Conservation (phyloP, 2,329 filamentous ascomycete species). For the Fusarium siculi region DNA sequence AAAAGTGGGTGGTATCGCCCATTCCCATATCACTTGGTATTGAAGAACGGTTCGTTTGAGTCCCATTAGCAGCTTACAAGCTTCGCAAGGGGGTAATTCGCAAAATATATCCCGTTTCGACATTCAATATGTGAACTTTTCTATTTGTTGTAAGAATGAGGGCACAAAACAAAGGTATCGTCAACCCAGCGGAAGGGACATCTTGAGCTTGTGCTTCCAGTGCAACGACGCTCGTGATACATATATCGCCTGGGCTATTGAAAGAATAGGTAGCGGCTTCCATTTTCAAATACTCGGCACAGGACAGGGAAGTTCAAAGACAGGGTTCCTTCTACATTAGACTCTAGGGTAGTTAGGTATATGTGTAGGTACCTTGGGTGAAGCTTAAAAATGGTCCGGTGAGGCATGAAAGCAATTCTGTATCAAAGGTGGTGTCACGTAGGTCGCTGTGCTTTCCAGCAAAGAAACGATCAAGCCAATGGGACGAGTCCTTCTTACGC, state of each 20-base stretch:
- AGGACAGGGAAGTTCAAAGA: neutral
- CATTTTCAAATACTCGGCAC: neutral
- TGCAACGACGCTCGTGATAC: neutral
- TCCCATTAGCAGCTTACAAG: neutral
- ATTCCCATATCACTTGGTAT: constrained; percentile 10
- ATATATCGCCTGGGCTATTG: neutral
- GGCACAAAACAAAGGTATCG: neutral
- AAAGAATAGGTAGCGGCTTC: neutral
- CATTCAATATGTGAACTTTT: neutral
- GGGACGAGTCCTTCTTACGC: neutral
- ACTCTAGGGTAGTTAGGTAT: neutral
- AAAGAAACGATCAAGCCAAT: neutral
- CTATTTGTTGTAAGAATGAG: neutral
- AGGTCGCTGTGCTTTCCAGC: neutral
- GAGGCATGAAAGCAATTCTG: neutral
- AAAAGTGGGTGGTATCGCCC: constrained; percentile 1
- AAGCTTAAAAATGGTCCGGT: neutral
- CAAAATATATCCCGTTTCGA: neutral
- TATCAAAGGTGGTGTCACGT: neutral
- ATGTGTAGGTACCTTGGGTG: neutral
- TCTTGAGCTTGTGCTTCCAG: neutral
- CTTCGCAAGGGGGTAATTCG: neutral
- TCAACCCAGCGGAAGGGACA: neutral
- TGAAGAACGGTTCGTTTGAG: neutral
- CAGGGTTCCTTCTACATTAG: neutral